These are phyloP conservation scores for Pichia inconspicua DNA, from an alignment of 1,139 yeast species.

Conservation along the genomic window DNA sequence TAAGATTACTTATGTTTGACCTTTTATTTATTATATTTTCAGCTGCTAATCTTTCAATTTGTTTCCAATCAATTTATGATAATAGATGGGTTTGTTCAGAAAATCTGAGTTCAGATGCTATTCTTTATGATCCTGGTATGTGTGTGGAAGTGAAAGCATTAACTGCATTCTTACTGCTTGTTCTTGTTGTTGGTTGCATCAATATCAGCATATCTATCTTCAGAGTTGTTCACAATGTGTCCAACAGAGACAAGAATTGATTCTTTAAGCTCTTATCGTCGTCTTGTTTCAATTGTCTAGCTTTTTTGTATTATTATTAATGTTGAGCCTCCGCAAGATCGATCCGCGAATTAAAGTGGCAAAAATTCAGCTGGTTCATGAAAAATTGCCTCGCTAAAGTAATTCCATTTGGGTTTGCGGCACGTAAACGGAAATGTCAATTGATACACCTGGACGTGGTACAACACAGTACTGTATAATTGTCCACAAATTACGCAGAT, in stretches of 20 bases:
- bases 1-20: constrained; percentile 71
- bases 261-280: not conserved
- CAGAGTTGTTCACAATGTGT: constrained; percentile 72
- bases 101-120: constrained; percentile 13
- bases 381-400: not conserved
- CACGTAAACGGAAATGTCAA: not conserved
- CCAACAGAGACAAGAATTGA: constrained; percentile 9
- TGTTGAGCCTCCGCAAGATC: too few species aligned
- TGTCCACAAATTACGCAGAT: not conserved
- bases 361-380: not conserved
- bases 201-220: constrained; percentile 78
- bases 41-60: constrained; percentile 80
- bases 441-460: not conserved
- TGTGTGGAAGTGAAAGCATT: constrained; percentile 78
- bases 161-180: constrained; percentile 70
- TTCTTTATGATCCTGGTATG: constrained; percentile 27
- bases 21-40: constrained; percentile 82
- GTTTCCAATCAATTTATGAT: constrained; percentile 79
- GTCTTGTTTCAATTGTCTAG: too few species aligned
- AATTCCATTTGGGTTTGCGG: not conserved
- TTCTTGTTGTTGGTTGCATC: constrained; percentile 73
- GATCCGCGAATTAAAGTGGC: constrained; percentile 1
- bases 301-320: not conserved
- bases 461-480: not conserved
- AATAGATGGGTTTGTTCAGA: constrained; percentile 68